Base-by-base conservation (phyloP, 805 yeast genomes). In the Candida silvicultrix region DNA sequence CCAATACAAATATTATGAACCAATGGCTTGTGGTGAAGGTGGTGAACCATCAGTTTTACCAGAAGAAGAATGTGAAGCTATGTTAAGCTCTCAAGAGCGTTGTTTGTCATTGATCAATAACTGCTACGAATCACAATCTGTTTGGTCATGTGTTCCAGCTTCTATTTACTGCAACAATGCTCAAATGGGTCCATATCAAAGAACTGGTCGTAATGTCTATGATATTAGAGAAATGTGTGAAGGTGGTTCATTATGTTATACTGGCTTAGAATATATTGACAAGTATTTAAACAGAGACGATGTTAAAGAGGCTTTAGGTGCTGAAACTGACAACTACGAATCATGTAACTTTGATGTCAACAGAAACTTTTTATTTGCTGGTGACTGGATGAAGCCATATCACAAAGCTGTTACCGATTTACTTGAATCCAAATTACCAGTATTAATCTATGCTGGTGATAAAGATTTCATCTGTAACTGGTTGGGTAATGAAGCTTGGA, bases 401-500 rank as follows among this genome's bases (percentile, higher is more conserved):
- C 94, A 88, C 62, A 77, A 73, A 56, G 80, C 78, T 43, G 88
- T 92, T 36, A 72, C 82, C 21, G 81, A 80, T 40, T 68, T 89
- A 50, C 75, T 92, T 55, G 89, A 89, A 51, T 64, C 74, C 21
- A 84, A 75, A 11, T 58, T 90, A 42, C 97, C 97, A 3, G 90
- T 89, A 22, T 75, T 92, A 63, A 75, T 92, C 51, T 92, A 90
- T 58, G 96, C 96, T 15, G 98, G 98, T 62, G 97, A 90, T 70
- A 88, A 89, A 69, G 98, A 90, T 67, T 90, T 83, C 67, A 90
- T 90, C 62, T 90, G 97, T 71, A 90, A 92, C 72, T 90, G 97
- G 97, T 76, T 92, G 60, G 98, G 97, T 53, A 89, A 89, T 65
- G 78, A 81, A 60, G 94, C 85, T 15, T 87, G 96, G 95, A 73